Percentiles rank a stretch among this genome's conserved stretches.
Evolutionary conservation across 495 filamentous ascomycete species (phyloP).

Genomic region (Neurospora hispaniola): DNA sequence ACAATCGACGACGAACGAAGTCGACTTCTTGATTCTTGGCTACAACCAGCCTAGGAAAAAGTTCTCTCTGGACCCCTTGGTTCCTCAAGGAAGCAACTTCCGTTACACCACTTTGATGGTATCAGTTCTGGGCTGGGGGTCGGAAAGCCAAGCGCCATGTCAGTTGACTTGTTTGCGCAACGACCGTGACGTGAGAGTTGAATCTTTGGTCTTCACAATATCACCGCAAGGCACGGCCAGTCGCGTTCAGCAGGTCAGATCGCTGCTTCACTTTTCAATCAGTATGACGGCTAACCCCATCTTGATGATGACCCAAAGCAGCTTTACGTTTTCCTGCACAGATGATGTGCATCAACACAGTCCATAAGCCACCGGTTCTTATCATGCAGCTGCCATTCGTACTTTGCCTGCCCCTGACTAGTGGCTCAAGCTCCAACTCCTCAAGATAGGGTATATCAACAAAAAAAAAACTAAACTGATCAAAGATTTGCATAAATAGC

Average conservation of each 20-base stretch:
- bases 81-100: not conserved
- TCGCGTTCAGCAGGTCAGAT: not conserved
- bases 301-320: not conserved
- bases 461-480: not conserved
- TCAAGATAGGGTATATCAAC: not conserved
- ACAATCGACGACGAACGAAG: not conserved
- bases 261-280: not conserved
- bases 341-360: not conserved
- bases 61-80: not conserved
- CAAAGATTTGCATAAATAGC: not conserved
- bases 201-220: not conserved
- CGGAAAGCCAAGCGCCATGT: not conserved
- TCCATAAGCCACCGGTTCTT: not conserved
- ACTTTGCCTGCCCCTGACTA: not conserved
- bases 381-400: not conserved
- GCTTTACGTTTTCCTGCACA: not conserved
- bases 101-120: not conserved
- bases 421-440: not conserved
- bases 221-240: not conserved
- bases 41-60: not conserved
- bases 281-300: not conserved
- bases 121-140: not conserved
- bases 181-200: not conserved
- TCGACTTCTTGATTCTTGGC: not conserved
- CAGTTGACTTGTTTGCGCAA: not conserved